phyloP scores from a whole-genome alignment of 2,329 filamentous ascomycete genomes.

The Boeremia exigua region DNA sequence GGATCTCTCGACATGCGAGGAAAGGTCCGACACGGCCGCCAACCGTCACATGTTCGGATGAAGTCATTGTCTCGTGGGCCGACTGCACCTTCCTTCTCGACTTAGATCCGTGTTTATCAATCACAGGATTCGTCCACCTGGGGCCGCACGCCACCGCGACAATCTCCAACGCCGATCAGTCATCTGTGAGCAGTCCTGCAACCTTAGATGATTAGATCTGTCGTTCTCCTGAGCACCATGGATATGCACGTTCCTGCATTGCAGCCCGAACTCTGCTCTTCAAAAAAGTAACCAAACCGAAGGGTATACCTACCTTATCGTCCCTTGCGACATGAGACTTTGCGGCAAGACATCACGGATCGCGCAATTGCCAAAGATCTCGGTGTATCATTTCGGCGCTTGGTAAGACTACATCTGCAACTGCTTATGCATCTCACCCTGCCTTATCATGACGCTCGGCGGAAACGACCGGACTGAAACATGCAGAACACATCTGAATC shows the following conservation, averaged over 20 bases:
- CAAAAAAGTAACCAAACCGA: constrained; percentile 23
- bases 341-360: constrained; percentile 22
- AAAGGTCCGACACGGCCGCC: constrained; percentile 21
- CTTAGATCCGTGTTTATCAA: constrained; percentile 21
- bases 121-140: constrained; percentile 18
- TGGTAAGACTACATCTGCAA: constrained; percentile 24
- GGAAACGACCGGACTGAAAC: constrained; percentile 17
- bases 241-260: constrained; percentile 16
- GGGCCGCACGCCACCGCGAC: constrained; percentile 8
- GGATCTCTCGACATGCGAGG: constrained; percentile 28
- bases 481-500: not conserved
- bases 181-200: constrained; percentile 14
- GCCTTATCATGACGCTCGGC: constrained; percentile 17
- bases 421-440: constrained; percentile 26
- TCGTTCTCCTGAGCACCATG: constrained; percentile 17
- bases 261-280: constrained; percentile 23
- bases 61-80: constrained; percentile 32
- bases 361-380: constrained; percentile 5
- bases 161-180: constrained; percentile 14
- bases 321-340: constrained; percentile 5
- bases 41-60: constrained; percentile 18
- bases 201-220: constrained; percentile 4
- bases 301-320: constrained; percentile 16
- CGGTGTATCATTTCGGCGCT: constrained; percentile 24
- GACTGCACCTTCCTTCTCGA: constrained; percentile 18